Base-by-base conservation (phyloP, 1,284 basidiomycete species). In the Cryptococcus sp. region DNA sequence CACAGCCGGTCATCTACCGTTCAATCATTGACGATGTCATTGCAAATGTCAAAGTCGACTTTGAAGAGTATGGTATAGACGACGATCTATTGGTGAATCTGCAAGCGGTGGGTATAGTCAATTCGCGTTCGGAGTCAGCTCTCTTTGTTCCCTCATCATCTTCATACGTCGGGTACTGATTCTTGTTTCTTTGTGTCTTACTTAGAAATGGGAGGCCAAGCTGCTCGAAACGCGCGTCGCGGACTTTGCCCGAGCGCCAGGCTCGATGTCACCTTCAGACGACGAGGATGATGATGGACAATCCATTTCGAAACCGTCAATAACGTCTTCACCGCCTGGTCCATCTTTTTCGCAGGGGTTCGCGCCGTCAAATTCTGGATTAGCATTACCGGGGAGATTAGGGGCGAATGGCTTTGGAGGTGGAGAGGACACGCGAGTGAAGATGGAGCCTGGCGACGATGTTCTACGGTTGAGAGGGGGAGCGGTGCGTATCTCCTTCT, bases 11-110 rank as follows among this genome's bases (percentile, higher is more conserved):
- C 67, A 89, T 93, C 69, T 99, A 98, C 80, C 89, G 94, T 64
- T 79, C 86, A 66, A 91, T 98, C 80, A 98, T 99, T 80, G 93
- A 97, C 85, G 93, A 97, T 81, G 94, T 98, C 63, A 89, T 98
- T 72, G 81, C 82, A 44, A 83, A 85, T 69, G 91, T 95, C 80
- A 91, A 91, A 78, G 83, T 87, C 76, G 95, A 98, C 79, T 99
- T 98, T 80, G 94, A 98, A 75, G 93, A 96, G 78, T 94, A 91
- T 76, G 95, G 94, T 55, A 90, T 99, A 64, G 84, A 88, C 73
- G 92, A 97, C 77, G 91, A 93, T 39, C 88, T 98, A 54, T 81
- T 98, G 54, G 87, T 87, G 67, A 88, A 91, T 58, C 81, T 99
- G 55, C 91, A 95, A 80, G 83, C 85, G 64, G 92, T 94, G 80